These are phyloP conservation scores for Borealophlyctis nickersoniae DNA, from an alignment of 192 early-diverging fungal genomes.

Conservation along the genomic window DNA sequence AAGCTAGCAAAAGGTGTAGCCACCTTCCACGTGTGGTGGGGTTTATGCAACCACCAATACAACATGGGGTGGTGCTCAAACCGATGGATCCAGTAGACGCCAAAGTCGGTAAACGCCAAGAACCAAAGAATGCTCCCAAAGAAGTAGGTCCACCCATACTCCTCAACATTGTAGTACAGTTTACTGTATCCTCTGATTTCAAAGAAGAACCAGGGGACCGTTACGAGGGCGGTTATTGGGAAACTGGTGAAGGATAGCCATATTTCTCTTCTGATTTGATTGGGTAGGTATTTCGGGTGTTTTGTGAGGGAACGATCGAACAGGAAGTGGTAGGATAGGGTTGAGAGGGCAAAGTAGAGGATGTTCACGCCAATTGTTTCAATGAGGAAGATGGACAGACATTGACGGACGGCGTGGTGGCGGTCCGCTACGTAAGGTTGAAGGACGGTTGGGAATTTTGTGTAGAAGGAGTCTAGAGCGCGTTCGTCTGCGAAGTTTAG, in stretches of 20 bases:
- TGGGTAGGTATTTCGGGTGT: slow-evolving; percentile 90
- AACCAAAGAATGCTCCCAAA: slow-evolving; percentile 66
- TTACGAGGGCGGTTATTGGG: slow-evolving; percentile 77
- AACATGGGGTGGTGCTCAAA: slow-evolving; percentile 84
- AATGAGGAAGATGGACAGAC: slow-evolving; percentile 66
- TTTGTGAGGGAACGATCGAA: slow-evolving; percentile 88
- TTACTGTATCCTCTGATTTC: slow-evolving; percentile 86
- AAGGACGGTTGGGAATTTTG: slow-evolving; percentile 32
- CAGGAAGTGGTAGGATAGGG: slow-evolving; percentile 76
- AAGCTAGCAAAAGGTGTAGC: slow-evolving; percentile 92
- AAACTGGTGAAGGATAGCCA: slow-evolving; percentile 71
- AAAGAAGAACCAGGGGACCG: slow-evolving; percentile 87
- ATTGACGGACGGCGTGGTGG: slow-evolving; percentile 70
- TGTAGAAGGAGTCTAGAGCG: slow-evolving; percentile 29
- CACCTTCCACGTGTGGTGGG: slow-evolving; percentile 87
- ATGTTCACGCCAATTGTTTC: slow-evolving; percentile 68
- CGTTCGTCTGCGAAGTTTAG: slow-evolving; percentile 39
- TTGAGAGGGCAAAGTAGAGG: slow-evolving; percentile 79
- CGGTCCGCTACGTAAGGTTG: slow-evolving; percentile 43
- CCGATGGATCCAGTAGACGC: slow-evolving; percentile 97
- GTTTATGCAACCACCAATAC: slow-evolving; percentile 88
- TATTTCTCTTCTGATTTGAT: slow-evolving; percentile 90
- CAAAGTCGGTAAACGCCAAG: slow-evolving; percentile 89
- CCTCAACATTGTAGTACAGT: slow-evolving; percentile 71
- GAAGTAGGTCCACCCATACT: slow-evolving; percentile 74